These are phyloP conservation scores for Malassezia vespertilionis DNA, from an alignment of 1,284 basidiomycete species.

Conservation along the genomic window DNA sequence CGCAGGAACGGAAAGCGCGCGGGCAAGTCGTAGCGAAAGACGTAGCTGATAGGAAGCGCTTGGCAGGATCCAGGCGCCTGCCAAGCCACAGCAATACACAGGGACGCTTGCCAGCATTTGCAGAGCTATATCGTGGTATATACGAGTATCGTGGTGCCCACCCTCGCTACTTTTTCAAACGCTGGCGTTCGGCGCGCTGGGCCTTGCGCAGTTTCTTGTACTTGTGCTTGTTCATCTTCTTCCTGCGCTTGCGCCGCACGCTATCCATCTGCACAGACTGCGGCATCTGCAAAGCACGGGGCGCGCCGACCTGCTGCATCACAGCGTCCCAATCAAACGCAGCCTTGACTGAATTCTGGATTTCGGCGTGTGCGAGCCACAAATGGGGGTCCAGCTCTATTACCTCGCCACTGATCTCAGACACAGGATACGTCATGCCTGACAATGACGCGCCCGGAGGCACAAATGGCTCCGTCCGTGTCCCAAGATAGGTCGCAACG, in stretches of 20 bases:
- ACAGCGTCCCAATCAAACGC: constrained; percentile 36
- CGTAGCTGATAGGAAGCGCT: not conserved
- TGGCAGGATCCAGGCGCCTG: too few species aligned
- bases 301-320: constrained; percentile 19
- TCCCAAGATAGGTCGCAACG: constrained; percentile 38
- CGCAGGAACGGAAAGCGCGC: constrained; percentile 63
- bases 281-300: too few species aligned
- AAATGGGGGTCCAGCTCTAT: constrained; percentile 37
- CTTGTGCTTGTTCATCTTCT: constrained; percentile 48
- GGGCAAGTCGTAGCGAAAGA: constrained; percentile 36
- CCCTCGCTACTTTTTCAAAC: constrained; percentile 28
- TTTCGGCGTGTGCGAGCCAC: constrained; percentile 39
- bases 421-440: not conserved
- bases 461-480: constrained; percentile 35
- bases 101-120: too few species aligned
- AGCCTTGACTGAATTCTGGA: constrained; percentile 33
- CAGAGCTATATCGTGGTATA: not conserved
- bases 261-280: constrained; percentile 40
- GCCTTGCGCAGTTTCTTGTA: constrained; percentile 45
- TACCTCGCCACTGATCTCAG: not conserved
- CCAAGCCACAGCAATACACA: too few species aligned
- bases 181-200: constrained; percentile 40
- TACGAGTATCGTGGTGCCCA: not conserved
- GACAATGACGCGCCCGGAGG: constrained; percentile 20
- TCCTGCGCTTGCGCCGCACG: constrained; percentile 42